Evolutionary conservation across 2,329 filamentous ascomycete species (phyloP).

Genomic region (Rutstroemia sp.): DNA sequence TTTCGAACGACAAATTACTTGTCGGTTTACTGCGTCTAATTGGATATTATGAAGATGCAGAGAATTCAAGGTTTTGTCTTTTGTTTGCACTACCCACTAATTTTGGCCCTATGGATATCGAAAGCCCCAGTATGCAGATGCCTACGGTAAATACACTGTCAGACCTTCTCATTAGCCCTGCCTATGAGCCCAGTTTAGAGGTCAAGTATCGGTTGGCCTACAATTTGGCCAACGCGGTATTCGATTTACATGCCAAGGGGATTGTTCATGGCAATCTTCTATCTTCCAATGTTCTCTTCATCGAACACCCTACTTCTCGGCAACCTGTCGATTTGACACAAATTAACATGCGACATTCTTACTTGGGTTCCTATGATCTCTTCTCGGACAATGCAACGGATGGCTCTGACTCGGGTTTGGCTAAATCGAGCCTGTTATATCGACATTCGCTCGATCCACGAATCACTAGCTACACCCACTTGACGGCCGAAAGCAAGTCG

Average conservation of each 20-base stretch:
- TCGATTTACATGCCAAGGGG: constrained; percentile 62
- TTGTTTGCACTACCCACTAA: constrained; percentile 66
- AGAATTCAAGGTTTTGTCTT: constrained; percentile 62
- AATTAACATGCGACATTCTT: constrained; percentile 59
- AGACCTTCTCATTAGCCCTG: constrained; percentile 43
- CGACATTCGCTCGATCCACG: constrained; percentile 60
- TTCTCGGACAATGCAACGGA: constrained; percentile 45
- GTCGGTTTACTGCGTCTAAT: constrained; percentile 51
- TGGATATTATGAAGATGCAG: constrained; percentile 69
- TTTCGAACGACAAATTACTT: constrained; percentile 50
- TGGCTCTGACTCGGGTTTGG: constrained; percentile 14
- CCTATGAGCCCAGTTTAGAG: constrained; percentile 60
- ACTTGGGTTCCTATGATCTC: constrained; percentile 67
- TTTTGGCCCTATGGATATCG: constrained; percentile 52
- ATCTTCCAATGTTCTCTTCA: constrained; percentile 62
- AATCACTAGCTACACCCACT: constrained; percentile 40
- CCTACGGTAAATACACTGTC: constrained; percentile 40
- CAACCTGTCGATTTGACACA: constrained; percentile 20
- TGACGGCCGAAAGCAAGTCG: constrained; percentile 49
- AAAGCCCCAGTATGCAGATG: constrained; percentile 36
- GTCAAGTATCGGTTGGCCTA: constrained; percentile 69
- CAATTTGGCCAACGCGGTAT: constrained; percentile 65
- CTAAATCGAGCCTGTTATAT: constrained; percentile 33
- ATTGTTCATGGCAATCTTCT: constrained; percentile 65
- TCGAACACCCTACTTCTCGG: constrained; percentile 27